Base-by-base conservation (phyloP, 805 yeast species). In the Suhomyces vadensis region DNA sequence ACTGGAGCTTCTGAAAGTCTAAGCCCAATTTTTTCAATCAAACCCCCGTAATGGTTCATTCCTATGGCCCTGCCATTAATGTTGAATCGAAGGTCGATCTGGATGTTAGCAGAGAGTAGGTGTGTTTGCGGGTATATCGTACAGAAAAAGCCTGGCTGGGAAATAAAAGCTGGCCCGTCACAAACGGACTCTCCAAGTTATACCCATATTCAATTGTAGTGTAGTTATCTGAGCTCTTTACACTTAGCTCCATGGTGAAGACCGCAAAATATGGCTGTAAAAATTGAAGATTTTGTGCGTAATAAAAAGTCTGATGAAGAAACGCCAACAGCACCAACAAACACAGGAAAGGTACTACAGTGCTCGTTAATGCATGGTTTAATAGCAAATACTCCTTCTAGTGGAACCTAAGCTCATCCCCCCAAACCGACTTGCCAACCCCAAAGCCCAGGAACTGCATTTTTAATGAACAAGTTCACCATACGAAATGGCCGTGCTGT, bases 21-120 rank as follows among this genome's bases (percentile, higher is more conserved):
- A 3, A 16, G 17, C 7, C 55, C 49, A 6, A 57, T 26, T 9
- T 22, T 31, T 13, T 55, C 59, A 1, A 53, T 13, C n/a, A 53
- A 35, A 3, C 39, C 24, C 19, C 46, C 49, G 31, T 49, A 49
- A 29, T 37, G 33, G 10, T 39, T 24, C 8, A 40, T 35, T 4
- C 20, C 16, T 14, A 38, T 27, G 4, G 9, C 13, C 4, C 17
- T 25, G 14, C 40, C 39, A 20, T 41, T 41, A 3, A 41, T 19
- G 6, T 13, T 19, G n/a, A 41, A 11, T 9, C 20, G 4, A 24
- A 41, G 9, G 5, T 22, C 11, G 8, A 38, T 3, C 41, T 26
- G 13, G 5, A 11, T 11, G 35, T 38, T 38, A 38, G 41, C 5
- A 10, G 36, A 29, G 19, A 14, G 9, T 5, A 14, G 1, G 17